A percentile compares a stretch with the other conserved stretches of the same genome.
Conservation (phyloP, 2,329 filamentous ascomycete species). For the Nannizzia gypsea region DNA sequence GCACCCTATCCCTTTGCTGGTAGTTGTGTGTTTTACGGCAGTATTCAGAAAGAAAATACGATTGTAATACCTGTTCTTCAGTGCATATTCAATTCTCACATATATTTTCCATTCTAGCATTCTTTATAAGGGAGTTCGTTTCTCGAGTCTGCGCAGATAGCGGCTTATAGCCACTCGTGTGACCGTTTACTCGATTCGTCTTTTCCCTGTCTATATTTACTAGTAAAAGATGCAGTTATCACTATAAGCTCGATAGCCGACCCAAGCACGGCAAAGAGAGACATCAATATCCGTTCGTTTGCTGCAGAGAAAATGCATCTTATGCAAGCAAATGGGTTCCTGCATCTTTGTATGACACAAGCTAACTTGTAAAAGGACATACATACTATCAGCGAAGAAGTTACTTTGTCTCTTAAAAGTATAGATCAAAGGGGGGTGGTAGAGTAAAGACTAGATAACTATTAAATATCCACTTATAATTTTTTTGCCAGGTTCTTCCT, state of each 20-base stretch:
- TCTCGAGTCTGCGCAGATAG: neutral
- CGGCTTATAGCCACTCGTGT: neutral
- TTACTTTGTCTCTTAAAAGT: too few species aligned
- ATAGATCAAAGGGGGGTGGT: too few species aligned
- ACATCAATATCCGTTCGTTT: neutral
- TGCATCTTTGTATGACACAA: neutral
- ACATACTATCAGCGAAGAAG: too few species aligned
- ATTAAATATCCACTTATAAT: slow-evolving; percentile 1
- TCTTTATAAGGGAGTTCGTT: neutral
- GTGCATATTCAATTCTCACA: neutral
- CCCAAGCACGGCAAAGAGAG: neutral
- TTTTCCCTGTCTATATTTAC: neutral
- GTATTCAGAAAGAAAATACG: neutral
- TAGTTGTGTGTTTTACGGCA: neutral
- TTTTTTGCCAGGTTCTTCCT: neutral
- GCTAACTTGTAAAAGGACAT: too few species aligned
- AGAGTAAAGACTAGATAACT: neutral
- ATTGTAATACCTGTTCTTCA: neutral
- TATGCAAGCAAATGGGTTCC: neutral
- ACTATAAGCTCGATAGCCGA: neutral
- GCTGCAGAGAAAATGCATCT: neutral
- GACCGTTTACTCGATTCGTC: neutral
- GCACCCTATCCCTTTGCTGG: neutral
- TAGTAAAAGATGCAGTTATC: neutral
- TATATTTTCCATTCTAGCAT: neutral